Base-by-base conservation (phyloP, 768 basidiomycete species). In the Rhodotorula graminis region DNA sequence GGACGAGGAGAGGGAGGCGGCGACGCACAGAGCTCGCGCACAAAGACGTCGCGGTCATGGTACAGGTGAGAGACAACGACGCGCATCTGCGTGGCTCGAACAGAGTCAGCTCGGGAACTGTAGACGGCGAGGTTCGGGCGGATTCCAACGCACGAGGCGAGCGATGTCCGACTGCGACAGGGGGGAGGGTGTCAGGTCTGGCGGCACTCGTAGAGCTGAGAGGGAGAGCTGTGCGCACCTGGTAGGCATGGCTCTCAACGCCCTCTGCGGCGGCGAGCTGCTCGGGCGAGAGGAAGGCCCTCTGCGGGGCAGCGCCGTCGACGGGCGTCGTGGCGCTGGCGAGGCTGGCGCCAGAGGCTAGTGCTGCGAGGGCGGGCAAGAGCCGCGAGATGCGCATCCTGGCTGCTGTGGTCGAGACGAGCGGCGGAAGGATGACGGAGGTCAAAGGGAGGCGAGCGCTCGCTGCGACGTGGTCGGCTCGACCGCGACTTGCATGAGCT, bases 11-110 rank as follows among this genome's bases (percentile, higher is more conserved):
- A 3, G 37, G 37, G 37, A 14, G 44, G 18, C 0, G 6, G 44
- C 12, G 78, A 42, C 80, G 80, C 1, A 81, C 72, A 67, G 77
- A 94, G 84, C 81, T 97, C 94, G 57, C 94, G 91, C 61, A 83
- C 78, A 70, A 83, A 84, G 52, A 84, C 83, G 73, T 83, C 84
- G 60, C 82, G 80, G 74, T 82, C 80, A 23, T 80, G 78, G 77
- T 82, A 82, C 16, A 82, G 69, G 92, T 70, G 94, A 87, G 76
- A 97, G 85, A 78, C 94, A 90, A 52, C 72, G 12, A 73, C 72
- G 14, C 42, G 50, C 67, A 73, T 56, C 46, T 61, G 29, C 46
- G 47, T 31, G 1, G 3, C 57, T 5, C 44, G 11, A 18, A 40
- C 4, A 14, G 11, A 18, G 31, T 37, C 21, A 33, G 31, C 37